Conservation (phyloP, 306 rosid genomes). For the Hylodesmum podocarpum region DNA sequence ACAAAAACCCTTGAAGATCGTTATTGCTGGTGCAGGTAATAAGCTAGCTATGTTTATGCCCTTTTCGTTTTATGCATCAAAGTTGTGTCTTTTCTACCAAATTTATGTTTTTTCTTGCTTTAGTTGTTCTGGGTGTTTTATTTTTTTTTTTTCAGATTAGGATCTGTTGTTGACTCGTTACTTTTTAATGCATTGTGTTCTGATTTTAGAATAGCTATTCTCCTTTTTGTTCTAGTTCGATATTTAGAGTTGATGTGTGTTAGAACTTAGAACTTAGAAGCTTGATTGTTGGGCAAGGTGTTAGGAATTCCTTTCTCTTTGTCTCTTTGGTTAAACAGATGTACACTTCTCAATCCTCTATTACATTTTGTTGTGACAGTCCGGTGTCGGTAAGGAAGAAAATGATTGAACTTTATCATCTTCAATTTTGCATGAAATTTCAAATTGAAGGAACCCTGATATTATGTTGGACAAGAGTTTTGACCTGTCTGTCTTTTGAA, state of each 20-base stretch:
- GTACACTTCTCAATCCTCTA: background rate
- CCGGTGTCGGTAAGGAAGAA: background rate
- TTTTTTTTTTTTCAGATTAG: constrained; percentile 18
- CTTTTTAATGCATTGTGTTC: background rate
- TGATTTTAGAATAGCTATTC: background rate
- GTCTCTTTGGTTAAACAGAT: background rate
- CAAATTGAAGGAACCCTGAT: background rate
- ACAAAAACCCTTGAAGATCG: constrained; percentile 63
- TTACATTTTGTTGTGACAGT: background rate
- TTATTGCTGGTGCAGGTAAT: constrained; percentile 95
- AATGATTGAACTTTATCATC: background rate
- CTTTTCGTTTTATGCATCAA: background rate
- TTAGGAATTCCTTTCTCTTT: background rate
- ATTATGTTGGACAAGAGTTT: background rate
- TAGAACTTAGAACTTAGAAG: background rate
- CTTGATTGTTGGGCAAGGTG: background rate
- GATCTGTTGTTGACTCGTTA: background rate
- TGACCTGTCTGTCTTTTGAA: background rate
- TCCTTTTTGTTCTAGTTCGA: no score
- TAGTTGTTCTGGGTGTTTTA: constrained; percentile 13
- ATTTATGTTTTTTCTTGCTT: background rate
- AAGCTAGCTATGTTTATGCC: background rate
- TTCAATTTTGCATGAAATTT: constrained; percentile 10
- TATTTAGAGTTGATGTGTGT: background rate
- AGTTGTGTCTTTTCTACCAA: background rate